Percentiles rank a stretch among this genome's conserved stretches.
Evolutionary conservation across 805 yeast genomes (phyloP).

Genomic region (Candida manassasensis): DNA sequence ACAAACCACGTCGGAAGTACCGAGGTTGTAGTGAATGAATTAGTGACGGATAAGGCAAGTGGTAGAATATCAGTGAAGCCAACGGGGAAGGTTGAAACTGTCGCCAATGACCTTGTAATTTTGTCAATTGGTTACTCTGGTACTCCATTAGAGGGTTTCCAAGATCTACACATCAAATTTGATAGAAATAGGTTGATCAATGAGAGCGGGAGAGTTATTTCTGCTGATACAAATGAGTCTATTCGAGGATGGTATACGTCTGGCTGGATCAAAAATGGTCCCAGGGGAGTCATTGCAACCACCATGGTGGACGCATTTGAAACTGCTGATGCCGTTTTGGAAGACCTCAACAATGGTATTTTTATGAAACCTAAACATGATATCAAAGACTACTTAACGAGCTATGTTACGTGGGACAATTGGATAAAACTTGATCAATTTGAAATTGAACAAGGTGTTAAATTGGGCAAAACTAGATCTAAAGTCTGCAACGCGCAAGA

Average conservation of each 20-base stretch:
- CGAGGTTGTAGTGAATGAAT: slow-evolving; percentile 44
- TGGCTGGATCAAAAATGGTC: slow-evolving; percentile 90
- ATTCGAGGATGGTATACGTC: slow-evolving; percentile 61
- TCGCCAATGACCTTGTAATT: slow-evolving; percentile 62
- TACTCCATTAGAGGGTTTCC: slow-evolving; percentile 54
- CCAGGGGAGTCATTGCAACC: slow-evolving; percentile 85
- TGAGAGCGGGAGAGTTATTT: slow-evolving; percentile 30
- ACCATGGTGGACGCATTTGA: slow-evolving; percentile 82
- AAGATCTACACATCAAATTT: slow-evolving; percentile 30
- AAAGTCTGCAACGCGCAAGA: slow-evolving; percentile 47
- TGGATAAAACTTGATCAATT: slow-evolving; percentile 57
- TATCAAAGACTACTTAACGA: slow-evolving; percentile 11
- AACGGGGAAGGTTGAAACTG: slow-evolving; percentile 27
- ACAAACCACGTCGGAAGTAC: slow-evolving; percentile 39
- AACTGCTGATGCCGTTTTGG: slow-evolving; percentile 61
- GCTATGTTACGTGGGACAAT: slow-evolving; percentile 53
- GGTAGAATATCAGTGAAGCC: slow-evolving; percentile 29
- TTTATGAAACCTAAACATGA: slow-evolving; percentile 19
- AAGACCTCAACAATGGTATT: slow-evolving; percentile 43
- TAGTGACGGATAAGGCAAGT: slow-evolving; percentile 35
- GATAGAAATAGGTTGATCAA: slow-evolving; percentile 27
- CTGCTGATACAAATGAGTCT: slow-evolving; percentile 13
- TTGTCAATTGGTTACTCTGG: slow-evolving; percentile 84
- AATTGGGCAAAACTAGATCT: slow-evolving; percentile 48
- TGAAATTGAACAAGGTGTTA: slow-evolving; percentile 49